Evolutionary conservation across 768 basidiomycete species (phyloP).

Genomic region (Boletus sensibilis): DNA sequence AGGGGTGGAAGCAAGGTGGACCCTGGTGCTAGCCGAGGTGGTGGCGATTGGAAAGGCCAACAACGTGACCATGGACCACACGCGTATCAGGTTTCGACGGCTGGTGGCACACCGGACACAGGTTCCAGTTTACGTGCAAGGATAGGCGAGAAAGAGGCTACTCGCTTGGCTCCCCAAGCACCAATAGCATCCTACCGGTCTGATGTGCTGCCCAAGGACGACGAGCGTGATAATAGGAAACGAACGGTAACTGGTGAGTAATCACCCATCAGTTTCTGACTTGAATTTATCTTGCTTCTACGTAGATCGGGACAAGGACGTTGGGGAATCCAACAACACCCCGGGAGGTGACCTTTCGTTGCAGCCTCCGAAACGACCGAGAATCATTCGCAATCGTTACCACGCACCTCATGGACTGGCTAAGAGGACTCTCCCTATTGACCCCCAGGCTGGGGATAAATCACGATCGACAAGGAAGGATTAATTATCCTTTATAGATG

Average conservation of each 20-base stretch:
- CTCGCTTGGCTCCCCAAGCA: constrained; percentile 40
- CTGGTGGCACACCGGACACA: constrained; percentile 22
- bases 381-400: constrained; percentile 57
- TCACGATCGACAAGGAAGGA: constrained; percentile 54
- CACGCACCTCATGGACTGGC: constrained; percentile 44
- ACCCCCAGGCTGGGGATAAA: constrained; percentile 60
- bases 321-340: constrained; percentile 36
- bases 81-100: constrained; percentile 18
- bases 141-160: constrained; percentile 58
- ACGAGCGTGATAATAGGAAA: constrained; percentile 69
- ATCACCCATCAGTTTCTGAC: neutral
- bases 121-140: constrained; percentile 51
- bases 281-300: constrained; percentile 3
- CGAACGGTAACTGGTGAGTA: constrained; percentile 64
- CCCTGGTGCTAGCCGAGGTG: constrained; percentile 34
- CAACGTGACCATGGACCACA: constrained; percentile 35
- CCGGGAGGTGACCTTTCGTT: constrained; percentile 38
- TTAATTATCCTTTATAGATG: constrained; percentile 25
- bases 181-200: constrained; percentile 44
- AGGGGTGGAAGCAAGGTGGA: constrained; percentile 43
- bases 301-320: constrained; percentile 65
- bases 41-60: constrained; percentile 51
- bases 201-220: constrained; percentile 50
- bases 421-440: constrained; percentile 60
- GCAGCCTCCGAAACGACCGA: constrained; percentile 58